phyloP scores from a whole-genome alignment of 129 eudicot genomes.

The Chrysanthemum seticuspe region DNA sequence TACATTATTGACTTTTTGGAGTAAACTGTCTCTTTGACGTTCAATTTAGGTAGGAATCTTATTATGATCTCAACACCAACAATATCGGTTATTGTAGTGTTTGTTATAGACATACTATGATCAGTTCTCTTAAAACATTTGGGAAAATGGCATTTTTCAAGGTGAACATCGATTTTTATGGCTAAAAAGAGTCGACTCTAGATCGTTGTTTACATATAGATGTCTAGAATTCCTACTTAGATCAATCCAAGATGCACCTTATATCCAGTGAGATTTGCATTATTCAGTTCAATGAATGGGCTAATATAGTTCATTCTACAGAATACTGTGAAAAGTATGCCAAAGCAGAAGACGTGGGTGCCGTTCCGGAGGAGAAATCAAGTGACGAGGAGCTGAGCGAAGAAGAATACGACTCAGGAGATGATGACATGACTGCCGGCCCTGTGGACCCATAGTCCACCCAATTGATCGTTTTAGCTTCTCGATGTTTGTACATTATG shows the following conservation, averaged over 20 bases:
- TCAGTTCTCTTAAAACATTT: not conserved
- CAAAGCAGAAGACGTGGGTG: constrained; percentile 83
- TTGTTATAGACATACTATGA: not conserved
- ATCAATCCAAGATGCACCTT: not conserved
- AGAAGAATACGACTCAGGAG: constrained; percentile 67
- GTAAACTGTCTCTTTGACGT: not conserved
- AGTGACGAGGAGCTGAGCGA: constrained; percentile 87
- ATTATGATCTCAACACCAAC: not conserved
- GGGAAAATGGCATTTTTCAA: not conserved
- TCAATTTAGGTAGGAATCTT: not conserved
- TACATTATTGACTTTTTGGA: not conserved
- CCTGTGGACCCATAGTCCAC: constrained; percentile 68
- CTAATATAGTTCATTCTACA: constrained; percentile 24
- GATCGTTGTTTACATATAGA: not conserved
- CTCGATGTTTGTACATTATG: constrained; percentile 44
- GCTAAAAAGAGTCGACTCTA: not conserved
- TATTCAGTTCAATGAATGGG: not conserved
- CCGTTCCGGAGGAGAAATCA: constrained; percentile 58
- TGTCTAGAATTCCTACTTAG: not conserved
- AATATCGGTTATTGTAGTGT: not conserved
- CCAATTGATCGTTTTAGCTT: not conserved
- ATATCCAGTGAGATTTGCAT: not conserved
- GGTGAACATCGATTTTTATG: not conserved
- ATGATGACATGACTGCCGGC: constrained; percentile 80
- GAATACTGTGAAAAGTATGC: constrained; percentile 86